Evolutionary conservation across 1,139 yeast species (phyloP).

Genomic region (Zygoascus meyerae): DNA sequence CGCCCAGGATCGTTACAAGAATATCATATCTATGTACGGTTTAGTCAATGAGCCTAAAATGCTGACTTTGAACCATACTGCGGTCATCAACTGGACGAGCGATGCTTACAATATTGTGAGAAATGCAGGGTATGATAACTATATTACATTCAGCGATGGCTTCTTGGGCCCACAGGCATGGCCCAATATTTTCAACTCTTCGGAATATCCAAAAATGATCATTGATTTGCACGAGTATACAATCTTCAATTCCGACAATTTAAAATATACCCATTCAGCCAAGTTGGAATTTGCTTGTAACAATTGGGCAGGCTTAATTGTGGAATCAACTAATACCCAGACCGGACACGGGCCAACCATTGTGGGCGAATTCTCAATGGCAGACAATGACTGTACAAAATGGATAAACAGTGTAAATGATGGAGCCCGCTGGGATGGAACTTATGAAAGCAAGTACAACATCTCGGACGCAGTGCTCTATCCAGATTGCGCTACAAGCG

Average conservation of each 20-base stretch:
- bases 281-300: slow-evolving; percentile 31
- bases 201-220: slow-evolving; percentile 64
- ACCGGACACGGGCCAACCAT: slow-evolving; percentile 55
- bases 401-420: slow-evolving; percentile 88
- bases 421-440: slow-evolving; percentile 77
- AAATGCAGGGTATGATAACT: slow-evolving; percentile 25
- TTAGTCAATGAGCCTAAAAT: slow-evolving; percentile 50
- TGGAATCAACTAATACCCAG: slow-evolving; percentile 46
- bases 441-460: slow-evolving; percentile 23
- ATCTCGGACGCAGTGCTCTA: slow-evolving; percentile 21
- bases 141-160: slow-evolving; percentile 34
- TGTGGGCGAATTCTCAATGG: slow-evolving; percentile 87
- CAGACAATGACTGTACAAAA: slow-evolving; percentile 83
- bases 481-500: slow-evolving; percentile 26
- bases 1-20: slow-evolving; percentile 55
- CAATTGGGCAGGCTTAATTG: slow-evolving; percentile 47
- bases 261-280: slow-evolving; percentile 54
- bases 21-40: slow-evolving; percentile 74
- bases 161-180: slow-evolving; percentile 31
- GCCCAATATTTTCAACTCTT: slow-evolving; percentile 29
- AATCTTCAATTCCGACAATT: slow-evolving; percentile 53
- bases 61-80: slow-evolving; percentile 24
- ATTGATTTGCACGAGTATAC: slow-evolving; percentile 55
- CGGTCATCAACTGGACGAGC: slow-evolving; percentile 32
- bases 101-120: slow-evolving; percentile 31